A percentile compares a stretch with the other conserved stretches of the same genome.
Evolutionary conservation across 257 asterid species (phyloP).

Genomic region (Salvia rosmarinus): DNA sequence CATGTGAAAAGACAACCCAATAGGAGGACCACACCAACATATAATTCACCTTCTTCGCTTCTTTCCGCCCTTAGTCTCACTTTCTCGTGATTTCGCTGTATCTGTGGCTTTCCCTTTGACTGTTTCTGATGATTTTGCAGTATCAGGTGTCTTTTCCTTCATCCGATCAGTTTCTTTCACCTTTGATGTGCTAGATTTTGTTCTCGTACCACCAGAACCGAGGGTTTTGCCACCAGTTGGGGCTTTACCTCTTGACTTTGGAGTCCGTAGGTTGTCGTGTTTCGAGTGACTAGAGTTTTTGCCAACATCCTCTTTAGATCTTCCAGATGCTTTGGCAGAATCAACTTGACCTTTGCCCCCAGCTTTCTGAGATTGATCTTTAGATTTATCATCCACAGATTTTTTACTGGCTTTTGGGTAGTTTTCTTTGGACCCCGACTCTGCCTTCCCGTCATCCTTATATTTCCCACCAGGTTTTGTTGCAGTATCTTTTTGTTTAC

Average conservation of each 20-base stretch:
- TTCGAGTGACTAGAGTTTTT: slow-evolving; percentile 53
- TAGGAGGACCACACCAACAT: neutral
- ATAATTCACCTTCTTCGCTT: slow-evolving; percentile 56
- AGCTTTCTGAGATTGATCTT: slow-evolving; percentile 38
- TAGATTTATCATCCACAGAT: slow-evolving; percentile 46
- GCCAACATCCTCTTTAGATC: slow-evolving; percentile 55
- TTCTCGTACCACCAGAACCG: slow-evolving; percentile 42
- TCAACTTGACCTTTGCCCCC: slow-evolving; percentile 47
- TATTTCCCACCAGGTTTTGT: slow-evolving; percentile 53
- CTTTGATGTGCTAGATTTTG: slow-evolving; percentile 59
- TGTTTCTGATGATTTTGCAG: slow-evolving; percentile 43
- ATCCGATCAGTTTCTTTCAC: slow-evolving; percentile 49
- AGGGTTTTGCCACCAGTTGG: slow-evolving; percentile 44
- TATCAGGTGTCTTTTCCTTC: slow-evolving; percentile 50
- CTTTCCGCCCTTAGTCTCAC: slow-evolving; percentile 58
- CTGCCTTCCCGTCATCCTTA: slow-evolving; percentile 53
- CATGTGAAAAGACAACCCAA: slow-evolving; percentile 28
- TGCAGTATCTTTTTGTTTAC: slow-evolving; percentile 54
- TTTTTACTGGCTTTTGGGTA: slow-evolving; percentile 47
- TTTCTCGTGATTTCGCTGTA: slow-evolving; percentile 50
- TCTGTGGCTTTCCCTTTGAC: slow-evolving; percentile 50
- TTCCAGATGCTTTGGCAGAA: slow-evolving; percentile 51
- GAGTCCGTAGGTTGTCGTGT: slow-evolving; percentile 47
- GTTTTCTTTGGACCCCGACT: slow-evolving; percentile 46
- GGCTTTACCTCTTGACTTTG: slow-evolving; percentile 60